Percentiles rank a stretch among this genome's conserved stretches.
Evolutionary conservation across 176 grass and related monocot genomes (phyloP).

Genomic region (Saccharum officinarum): DNA sequence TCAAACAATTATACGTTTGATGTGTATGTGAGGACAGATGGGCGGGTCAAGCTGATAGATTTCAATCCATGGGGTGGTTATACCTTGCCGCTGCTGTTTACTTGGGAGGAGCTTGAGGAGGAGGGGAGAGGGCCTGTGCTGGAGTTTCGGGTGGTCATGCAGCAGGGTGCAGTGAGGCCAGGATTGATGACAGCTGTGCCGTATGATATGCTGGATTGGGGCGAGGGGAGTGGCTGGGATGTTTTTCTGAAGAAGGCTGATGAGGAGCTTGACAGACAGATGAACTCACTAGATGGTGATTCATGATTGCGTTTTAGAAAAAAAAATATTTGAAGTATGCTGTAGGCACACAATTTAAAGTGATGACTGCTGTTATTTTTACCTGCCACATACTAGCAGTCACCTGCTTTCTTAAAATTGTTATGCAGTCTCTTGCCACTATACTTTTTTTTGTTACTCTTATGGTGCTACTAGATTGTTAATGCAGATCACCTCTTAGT

Average conservation of each 20-base stretch:
- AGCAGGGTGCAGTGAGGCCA: conserved; percentile 72
- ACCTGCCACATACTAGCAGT: conserved; percentile 4
- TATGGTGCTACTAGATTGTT: conserved; percentile 17
- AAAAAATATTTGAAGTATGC: conserved; percentile 9
- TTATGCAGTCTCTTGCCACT: not conserved
- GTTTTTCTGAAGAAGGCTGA: conserved; percentile 83
- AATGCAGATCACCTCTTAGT: not conserved
- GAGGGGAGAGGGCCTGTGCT: conserved; percentile 23
- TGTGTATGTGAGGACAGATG: conserved; percentile 54
- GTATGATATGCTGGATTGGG: conserved; percentile 89
- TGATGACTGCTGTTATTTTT: conserved; percentile 6
- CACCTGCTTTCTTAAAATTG: conserved; percentile 1
- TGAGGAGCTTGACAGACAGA: conserved; percentile 68
- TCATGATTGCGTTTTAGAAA: not conserved
- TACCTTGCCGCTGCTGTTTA: conserved; percentile 71
- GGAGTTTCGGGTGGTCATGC: conserved; percentile 72
- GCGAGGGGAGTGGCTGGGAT: conserved; percentile 90
- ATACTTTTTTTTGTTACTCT: not conserved
- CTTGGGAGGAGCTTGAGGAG: conserved; percentile 77
- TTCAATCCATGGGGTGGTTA: conserved; percentile 90
- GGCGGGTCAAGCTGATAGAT: conserved; percentile 70
- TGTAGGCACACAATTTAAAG: conserved; percentile 2
- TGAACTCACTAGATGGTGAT: not conserved
- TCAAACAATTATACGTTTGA: conserved; percentile 76
- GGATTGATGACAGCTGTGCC: conserved; percentile 91